phyloP scores from a whole-genome alignment of 1,139 yeast genomes.

The Magnusiomyces sp. region DNA sequence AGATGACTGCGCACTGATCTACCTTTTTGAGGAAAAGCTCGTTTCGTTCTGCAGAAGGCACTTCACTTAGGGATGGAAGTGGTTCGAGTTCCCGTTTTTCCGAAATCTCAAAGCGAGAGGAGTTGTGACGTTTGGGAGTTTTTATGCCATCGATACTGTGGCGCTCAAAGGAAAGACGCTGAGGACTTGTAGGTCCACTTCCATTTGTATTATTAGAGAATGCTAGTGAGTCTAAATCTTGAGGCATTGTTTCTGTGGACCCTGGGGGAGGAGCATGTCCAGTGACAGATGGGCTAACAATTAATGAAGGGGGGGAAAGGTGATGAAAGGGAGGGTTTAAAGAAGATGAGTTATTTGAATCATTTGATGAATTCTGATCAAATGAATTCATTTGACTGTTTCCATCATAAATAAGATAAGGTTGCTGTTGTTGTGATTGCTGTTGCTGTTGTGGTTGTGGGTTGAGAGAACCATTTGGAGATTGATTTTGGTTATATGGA shows the following conservation, averaged over 20 bases:
- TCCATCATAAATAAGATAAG: too few relatives aligned
- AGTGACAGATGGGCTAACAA: slow-evolving; percentile 13
- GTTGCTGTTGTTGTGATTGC: neutral
- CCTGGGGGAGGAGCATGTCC: slow-evolving; percentile 31
- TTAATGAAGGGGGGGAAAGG: slow-evolving; percentile 8
- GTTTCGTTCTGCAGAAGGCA: slow-evolving; percentile 75
- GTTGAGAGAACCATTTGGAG: neutral
- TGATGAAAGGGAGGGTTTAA: slow-evolving; percentile 6
- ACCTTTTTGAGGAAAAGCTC: slow-evolving; percentile 78
- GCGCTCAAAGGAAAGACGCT: slow-evolving; percentile 29
- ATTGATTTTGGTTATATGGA: neutral
- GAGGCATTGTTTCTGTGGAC: slow-evolving; percentile 34
- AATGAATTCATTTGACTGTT: too few relatives aligned
- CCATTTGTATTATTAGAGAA: slow-evolving; percentile 5
- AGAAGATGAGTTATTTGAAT: neutral
- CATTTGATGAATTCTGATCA: too few relatives aligned
- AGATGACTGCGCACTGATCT: slow-evolving; percentile 89
- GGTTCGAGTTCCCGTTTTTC: slow-evolving; percentile 67
- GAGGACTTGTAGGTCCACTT: slow-evolving; percentile 15
- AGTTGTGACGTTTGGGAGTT: slow-evolving; percentile 88
- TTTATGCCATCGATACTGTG: slow-evolving; percentile 49
- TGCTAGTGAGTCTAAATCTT: slow-evolving; percentile 28
- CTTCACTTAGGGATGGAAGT: slow-evolving; percentile 85
- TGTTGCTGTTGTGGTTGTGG: neutral
- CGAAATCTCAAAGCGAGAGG: slow-evolving; percentile 79